Conservation (phyloP, 2,329 filamentous ascomycete genomes). For the Calonectria ilicicola region DNA sequence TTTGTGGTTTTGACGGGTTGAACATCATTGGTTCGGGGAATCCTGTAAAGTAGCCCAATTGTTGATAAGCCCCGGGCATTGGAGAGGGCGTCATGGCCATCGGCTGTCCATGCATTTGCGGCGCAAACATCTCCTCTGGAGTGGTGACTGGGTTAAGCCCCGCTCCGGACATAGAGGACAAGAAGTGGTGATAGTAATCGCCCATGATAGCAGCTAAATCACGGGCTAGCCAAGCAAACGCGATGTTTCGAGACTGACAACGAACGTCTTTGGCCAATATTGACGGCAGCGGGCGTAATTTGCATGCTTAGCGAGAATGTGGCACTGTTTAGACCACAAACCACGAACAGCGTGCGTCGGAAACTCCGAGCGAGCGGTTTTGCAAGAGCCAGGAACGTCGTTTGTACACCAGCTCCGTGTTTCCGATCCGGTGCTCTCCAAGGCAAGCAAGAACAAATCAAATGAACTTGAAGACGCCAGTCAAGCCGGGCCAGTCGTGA, state of each 20-base stretch:
- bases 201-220: slow-evolving; percentile 55
- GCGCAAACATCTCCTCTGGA: slow-evolving; percentile 54
- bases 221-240: slow-evolving; percentile 13
- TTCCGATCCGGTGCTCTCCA: slow-evolving; percentile 15
- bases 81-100: slow-evolving; percentile 46
- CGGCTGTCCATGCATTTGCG: slow-evolving; percentile 48
- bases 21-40: slow-evolving; percentile 64
- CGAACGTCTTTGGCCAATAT: slow-evolving; percentile 15
- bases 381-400: slow-evolving; percentile 13
- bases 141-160: slow-evolving; percentile 53
- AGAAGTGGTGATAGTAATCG: slow-evolving; percentile 68
- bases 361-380: slow-evolving; percentile 17
- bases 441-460: slow-evolving; percentile 19
- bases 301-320: slow-evolving; percentile 36
- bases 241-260: slow-evolving; percentile 23
- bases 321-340: slow-evolving; percentile 21
- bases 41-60: slow-evolving; percentile 61
- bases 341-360: slow-evolving; percentile 6
- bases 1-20: slow-evolving; percentile 60
- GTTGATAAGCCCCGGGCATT: slow-evolving; percentile 58
- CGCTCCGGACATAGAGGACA: slow-evolving; percentile 63
- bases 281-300: slow-evolving; percentile 18
- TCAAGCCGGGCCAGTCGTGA: slow-evolving; percentile 8
- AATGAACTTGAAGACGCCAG: slow-evolving; percentile 20
- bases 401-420: slow-evolving; percentile 19